Percentiles rank a stretch among this genome's conserved stretches.
phyloP scores from a whole-genome alignment of 108 stramenopile species.

The Pseudonitzschia multistriata region DNA sequence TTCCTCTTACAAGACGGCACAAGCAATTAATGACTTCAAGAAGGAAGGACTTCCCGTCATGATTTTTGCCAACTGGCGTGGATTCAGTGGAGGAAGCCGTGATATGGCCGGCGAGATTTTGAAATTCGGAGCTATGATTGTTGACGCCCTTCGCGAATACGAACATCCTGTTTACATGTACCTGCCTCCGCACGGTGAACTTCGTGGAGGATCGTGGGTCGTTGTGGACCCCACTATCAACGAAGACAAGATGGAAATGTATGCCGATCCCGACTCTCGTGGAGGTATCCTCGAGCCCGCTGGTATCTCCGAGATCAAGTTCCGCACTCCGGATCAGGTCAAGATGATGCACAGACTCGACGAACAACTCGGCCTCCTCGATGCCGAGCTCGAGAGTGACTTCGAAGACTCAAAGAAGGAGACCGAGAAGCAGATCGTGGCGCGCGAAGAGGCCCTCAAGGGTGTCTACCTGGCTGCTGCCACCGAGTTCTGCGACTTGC shows the following conservation, averaged over 20 bases:
- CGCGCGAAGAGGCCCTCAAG: conserved; percentile 87
- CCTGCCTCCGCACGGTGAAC: conserved; percentile 96
- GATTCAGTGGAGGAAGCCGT: conserved; percentile 95
- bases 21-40: conserved; percentile 94
- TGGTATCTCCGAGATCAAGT: conserved; percentile 98
- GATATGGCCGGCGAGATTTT: conserved; percentile 99
- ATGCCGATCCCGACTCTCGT: conserved; percentile 94
- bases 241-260: conserved; percentile 97
- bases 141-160: conserved; percentile 96
- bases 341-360: conserved; percentile 90
- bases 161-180: conserved; percentile 96
- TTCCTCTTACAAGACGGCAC: conserved; percentile 97
- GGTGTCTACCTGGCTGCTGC: conserved; percentile 95
- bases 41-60: conserved; percentile 97
- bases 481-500: conserved; percentile 96
- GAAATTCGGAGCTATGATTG: conserved; percentile 98
- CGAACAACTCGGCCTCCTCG: conserved; percentile 81
- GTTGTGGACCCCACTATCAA: conserved; percentile 99
- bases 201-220: conserved; percentile 98
- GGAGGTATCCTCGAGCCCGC: conserved; percentile 98
- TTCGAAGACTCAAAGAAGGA: conserved; percentile 69
- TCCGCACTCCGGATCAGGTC: conserved; percentile 83
- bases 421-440: conserved; percentile 84
- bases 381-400: conserved; percentile 80
- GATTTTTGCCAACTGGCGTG: conserved; percentile 99